A percentile compares a stretch with the other conserved stretches of the same genome.
Conservation (phyloP, 768 basidiomycete species). For the Tephrocybe rancida region DNA sequence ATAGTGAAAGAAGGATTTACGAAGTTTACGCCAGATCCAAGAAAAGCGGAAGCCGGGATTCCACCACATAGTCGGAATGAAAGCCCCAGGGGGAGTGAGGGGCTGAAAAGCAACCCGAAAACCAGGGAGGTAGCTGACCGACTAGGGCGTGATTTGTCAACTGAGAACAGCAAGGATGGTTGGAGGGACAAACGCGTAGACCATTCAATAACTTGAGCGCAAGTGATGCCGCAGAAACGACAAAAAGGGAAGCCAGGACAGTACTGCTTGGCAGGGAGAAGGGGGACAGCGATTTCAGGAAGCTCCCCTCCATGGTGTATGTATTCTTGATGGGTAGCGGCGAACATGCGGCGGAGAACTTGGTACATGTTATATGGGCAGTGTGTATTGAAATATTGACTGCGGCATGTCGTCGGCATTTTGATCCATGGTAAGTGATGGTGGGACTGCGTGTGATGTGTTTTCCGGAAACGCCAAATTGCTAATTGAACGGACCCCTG, state of each 20-base stretch:
- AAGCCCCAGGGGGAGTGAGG: slow-evolving; percentile 31
- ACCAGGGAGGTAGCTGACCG: slow-evolving; percentile 37
- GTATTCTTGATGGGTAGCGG: too few relatives aligned
- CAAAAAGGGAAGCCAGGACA: background rate
- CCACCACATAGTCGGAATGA: slow-evolving; percentile 42
- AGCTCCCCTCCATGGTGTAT: too few relatives aligned
- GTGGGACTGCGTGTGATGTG: too few relatives aligned
- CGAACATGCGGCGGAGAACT: too few relatives aligned
- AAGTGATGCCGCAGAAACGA: background rate
- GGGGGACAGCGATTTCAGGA: background rate
- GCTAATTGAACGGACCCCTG: too few relatives aligned
- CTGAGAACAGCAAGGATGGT: background rate
- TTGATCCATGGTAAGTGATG: too few relatives aligned
- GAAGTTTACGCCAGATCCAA: slow-evolving; percentile 34
- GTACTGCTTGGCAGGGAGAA: background rate
- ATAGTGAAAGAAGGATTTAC: slow-evolving; percentile 24
- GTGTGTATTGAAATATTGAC: too few relatives aligned
- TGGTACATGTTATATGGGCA: too few relatives aligned
- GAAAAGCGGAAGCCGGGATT: slow-evolving; percentile 33
- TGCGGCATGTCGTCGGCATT: too few relatives aligned
- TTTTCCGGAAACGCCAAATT: too few relatives aligned
- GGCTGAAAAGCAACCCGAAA: slow-evolving; percentile 40
- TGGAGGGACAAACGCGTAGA: background rate
- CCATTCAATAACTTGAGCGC: background rate
- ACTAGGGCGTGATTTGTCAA: slow-evolving; percentile 22